Base-by-base conservation (phyloP, 2,329 filamentous ascomycete species). In the Sporothrix brasiliensis region DNA sequence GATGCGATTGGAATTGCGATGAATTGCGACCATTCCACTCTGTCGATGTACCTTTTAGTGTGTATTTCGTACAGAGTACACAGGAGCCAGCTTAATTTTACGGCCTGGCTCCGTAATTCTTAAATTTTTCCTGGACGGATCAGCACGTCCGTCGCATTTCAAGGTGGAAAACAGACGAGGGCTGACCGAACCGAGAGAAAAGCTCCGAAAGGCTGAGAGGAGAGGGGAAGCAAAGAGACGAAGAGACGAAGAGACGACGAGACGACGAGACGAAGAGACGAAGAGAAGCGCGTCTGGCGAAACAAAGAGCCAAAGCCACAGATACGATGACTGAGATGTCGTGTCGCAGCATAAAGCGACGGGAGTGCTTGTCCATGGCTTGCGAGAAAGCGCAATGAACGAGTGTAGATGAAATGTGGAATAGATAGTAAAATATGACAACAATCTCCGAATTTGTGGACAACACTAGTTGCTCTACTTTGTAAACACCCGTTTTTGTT, bases 231-330 rank as follows among this genome's bases (percentile, higher is more conserved):
- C 13, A 24, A 53, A 53, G 50, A 53, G 9, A 27, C 19, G 14
- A 60, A 60, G 13, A n/a, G 19, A 21, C n/a, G n/a, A n/a, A n/a
- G n/a, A n/a, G n/a, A n/a, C n/a, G n/a, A n/a, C n/a, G n/a, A n/a
- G n/a, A n/a, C n/a, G n/a, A n/a, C n/a, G n/a, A n/a, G n/a, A n/a
- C n/a, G n/a, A n/a, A n/a, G 50, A 53, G 9, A 27, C 19, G 14
- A 60, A 60, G 13, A n/a, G 19, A 21, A 11, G 19, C 13, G 6
- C 6, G 14, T n/a, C 7, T 50, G 16, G 19, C 9, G 2, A 50
- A 50, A n/a, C n/a, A 50, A 50, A n/a, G 16, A 50, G 49, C 27
- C 56, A 60, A 60, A 60, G 56, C 56, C 56, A 41, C 56, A 60
- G 30, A 7, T 53, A 19, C 52, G 56, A 58, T 58, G 54, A 24